phyloP scores from a whole-genome alignment of 192 early-diverging fungal genomes.

The Coemansia sp. region DNA sequence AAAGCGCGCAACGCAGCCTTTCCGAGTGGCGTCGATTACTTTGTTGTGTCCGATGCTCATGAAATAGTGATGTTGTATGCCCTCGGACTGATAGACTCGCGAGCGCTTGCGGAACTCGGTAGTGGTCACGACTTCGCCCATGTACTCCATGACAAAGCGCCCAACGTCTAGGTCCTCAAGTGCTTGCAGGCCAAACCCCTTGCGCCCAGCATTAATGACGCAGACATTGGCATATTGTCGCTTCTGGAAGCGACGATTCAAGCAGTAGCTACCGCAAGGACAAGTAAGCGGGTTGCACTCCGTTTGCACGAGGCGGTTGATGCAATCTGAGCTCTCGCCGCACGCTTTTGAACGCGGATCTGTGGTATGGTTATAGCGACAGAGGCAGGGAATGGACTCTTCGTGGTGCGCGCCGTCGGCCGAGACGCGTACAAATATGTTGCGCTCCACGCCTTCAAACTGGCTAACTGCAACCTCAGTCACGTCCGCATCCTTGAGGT shows the following conservation, averaged over 20 bases:
- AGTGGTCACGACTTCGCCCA: slow-evolving; percentile 91
- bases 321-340: slow-evolving; percentile 84
- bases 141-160: slow-evolving; percentile 95
- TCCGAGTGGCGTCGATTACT: slow-evolving; percentile 93
- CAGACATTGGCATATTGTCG: slow-evolving; percentile 82
- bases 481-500: slow-evolving; percentile 30
- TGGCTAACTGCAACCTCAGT: slow-evolving; percentile 21
- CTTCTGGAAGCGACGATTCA: slow-evolving; percentile 87
- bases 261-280: slow-evolving; percentile 82
- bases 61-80: slow-evolving; percentile 95
- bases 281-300: slow-evolving; percentile 91
- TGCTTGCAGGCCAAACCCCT: slow-evolving; percentile 92
- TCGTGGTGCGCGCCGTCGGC: slow-evolving; percentile 40
- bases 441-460: slow-evolving; percentile 44
- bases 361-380: slow-evolving; percentile 54
- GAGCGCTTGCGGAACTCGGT: slow-evolving; percentile 79
- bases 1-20: slow-evolving; percentile 91
- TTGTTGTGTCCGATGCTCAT: slow-evolving; percentile 93
- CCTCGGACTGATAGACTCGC: slow-evolving; percentile 74
- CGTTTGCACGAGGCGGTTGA: slow-evolving; percentile 88
- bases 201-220: slow-evolving; percentile 86
- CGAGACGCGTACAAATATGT: slow-evolving; percentile 44
- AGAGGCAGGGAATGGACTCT: slow-evolving; percentile 47
- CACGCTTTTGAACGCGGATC: slow-evolving; percentile 73
- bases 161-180: slow-evolving; percentile 67